Base-by-base conservation (phyloP, 2,329 filamentous ascomycete species). In the Phyllosticta citriasiana region DNA sequence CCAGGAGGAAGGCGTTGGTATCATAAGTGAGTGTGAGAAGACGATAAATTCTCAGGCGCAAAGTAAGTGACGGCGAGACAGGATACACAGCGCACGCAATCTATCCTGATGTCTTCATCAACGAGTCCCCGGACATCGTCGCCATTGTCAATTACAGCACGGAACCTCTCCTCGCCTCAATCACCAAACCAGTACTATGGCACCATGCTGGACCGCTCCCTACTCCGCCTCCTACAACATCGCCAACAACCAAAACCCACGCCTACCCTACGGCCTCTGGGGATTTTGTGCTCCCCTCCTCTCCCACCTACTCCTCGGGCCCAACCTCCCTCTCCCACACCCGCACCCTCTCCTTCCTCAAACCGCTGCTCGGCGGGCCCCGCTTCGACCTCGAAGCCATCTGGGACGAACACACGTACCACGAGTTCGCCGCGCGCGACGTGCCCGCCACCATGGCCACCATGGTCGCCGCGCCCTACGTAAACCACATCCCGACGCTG, bases 391-490 rank as follows among this genome's bases (percentile, higher is more conserved):
- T 92, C 8, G 89, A 92, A 69, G 80, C 80, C 1, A 85, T 91
- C 56, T 93, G 88, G 88, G 87, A 91, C 7, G 87, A 91, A 71
- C 88, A 93, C 70, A 88, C 86, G 0, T 79, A 80, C 53, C 87
- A 82, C 66, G 87, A 91, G 69, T 92, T 92, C 69, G 83, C 73
- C 1, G 83, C 85, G 60, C 80, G 87, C 10, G 83, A 83, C 2
- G 87, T 90, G 0, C 84, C 84, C 64, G 82, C 84, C 65, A 92
- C 88, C 0, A 91, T 92, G 88, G 79, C 79, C n/a, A 91, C 88
- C 0, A 91, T 92, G 88, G 87, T 91, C 1, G 79, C 85, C 55
- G 84, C 90, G 70, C 88, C 88, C 1, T 91, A 91, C 67, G 88
- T 92, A 1, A 91, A 91, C 68, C 87, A 91, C 68, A 78, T 91